Percentiles rank a stretch among this genome's conserved stretches.
Conservation (phyloP, 2,329 filamentous ascomycete species). For the Paraphaeosphaeria minitans region DNA sequence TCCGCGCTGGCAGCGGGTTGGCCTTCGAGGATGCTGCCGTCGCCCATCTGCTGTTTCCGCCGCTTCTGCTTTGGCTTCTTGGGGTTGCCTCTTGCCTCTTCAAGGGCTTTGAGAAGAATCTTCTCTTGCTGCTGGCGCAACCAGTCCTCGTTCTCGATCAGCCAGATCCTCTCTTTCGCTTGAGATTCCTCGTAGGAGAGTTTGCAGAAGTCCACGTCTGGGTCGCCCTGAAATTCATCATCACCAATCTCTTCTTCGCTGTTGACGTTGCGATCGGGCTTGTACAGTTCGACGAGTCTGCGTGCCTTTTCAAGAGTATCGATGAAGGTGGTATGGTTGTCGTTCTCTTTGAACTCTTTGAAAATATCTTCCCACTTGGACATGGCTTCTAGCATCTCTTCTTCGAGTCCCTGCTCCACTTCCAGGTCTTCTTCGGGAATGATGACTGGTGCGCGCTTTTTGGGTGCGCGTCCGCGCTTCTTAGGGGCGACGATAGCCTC, state of each 20-base stretch:
- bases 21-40: constrained; percentile 50
- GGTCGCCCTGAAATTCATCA: constrained; percentile 86
- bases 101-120: constrained; percentile 72
- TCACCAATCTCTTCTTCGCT: constrained; percentile 67
- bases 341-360: constrained; percentile 35
- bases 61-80: constrained; percentile 56
- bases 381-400: constrained; percentile 49
- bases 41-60: constrained; percentile 45
- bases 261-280: constrained; percentile 32
- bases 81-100: constrained; percentile 56
- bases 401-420: constrained; percentile 54
- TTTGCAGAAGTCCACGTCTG: constrained; percentile 77
- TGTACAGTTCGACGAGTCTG: constrained; percentile 32
- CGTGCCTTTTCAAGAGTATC: constrained; percentile 34
- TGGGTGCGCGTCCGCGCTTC: constrained; percentile 45
- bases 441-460: constrained; percentile 38
- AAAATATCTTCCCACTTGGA: constrained; percentile 38
- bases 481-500: constrained; percentile 35
- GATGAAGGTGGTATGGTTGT: constrained; percentile 36
- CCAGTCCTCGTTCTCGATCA: constrained; percentile 93
- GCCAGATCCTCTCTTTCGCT: constrained; percentile 91
- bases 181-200: constrained; percentile 74
- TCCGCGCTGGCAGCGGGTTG: constrained; percentile 51
- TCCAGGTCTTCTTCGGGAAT: constrained; percentile 54
- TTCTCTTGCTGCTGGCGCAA: constrained; percentile 85